These are phyloP conservation scores for Lachnellula arida DNA, from an alignment of 2,329 filamentous ascomycete genomes.

Conservation along the genomic window DNA sequence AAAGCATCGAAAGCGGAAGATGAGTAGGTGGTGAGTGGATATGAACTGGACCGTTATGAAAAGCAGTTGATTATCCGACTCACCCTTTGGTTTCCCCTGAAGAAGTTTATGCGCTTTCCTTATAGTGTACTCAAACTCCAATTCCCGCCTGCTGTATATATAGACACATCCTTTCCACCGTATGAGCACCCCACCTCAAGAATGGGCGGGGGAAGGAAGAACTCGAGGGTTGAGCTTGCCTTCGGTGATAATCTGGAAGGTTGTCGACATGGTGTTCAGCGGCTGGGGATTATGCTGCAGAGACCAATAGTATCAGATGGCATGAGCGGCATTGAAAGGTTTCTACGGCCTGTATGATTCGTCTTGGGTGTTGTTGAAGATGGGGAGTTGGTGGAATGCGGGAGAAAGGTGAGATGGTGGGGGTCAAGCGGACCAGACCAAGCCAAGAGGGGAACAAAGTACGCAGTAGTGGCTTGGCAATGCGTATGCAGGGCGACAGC, in stretches of 20 bases:
- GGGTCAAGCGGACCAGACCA: too few species aligned
- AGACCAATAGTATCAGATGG: too few species aligned
- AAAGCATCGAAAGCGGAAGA: slow-evolving; percentile 5
- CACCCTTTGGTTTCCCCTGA: slow-evolving; percentile 1
- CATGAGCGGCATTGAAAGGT: too few species aligned
- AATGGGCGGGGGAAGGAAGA: neutral
- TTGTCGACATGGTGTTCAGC: neutral
- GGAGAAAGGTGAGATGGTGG: too few species aligned
- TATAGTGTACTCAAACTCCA: neutral
- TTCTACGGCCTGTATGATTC: too few species aligned
- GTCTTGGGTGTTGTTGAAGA: too few species aligned
- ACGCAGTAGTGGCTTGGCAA: too few species aligned
- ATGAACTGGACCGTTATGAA: neutral
- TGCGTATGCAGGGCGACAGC: too few species aligned
- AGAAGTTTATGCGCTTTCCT: neutral
- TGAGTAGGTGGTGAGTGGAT: neutral
- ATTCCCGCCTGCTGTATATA: neutral
- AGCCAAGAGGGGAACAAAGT: too few species aligned
- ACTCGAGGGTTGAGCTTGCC: neutral
- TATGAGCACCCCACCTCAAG: neutral
- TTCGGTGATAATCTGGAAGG: neutral
- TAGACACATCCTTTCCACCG: neutral
- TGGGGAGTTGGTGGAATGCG: too few species aligned
- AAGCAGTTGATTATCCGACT: neutral
- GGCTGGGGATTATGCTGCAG: too few species aligned